A percentile compares a stretch with the other conserved stretches of the same genome.
phyloP scores from a whole-genome alignment of 169 alveolate genomes.

The Fabrea salina region DNA sequence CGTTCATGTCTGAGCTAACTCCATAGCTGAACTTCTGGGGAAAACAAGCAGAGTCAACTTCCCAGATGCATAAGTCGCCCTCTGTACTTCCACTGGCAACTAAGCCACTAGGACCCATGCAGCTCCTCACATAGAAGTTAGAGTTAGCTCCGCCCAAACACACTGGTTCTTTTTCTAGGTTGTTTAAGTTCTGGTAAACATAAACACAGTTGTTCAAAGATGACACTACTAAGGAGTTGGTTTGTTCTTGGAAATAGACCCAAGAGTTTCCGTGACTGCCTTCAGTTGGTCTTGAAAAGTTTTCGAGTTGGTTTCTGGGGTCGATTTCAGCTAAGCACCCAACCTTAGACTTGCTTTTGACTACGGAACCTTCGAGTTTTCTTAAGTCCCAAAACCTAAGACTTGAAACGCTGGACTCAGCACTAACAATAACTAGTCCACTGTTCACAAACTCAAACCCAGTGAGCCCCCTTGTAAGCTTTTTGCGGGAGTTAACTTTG shows the following conservation, averaged over 20 bases:
- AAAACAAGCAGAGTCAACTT: neutral
- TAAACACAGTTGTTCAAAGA: neutral
- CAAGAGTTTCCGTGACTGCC: neutral
- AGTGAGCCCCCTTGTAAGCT: neutral
- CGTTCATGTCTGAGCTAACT: neutral
- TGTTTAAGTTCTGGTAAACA: neutral
- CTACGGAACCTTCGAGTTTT: neutral
- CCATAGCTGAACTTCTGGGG: neutral
- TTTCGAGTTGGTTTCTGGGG: neutral
- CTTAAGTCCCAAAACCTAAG: conserved; percentile 4
- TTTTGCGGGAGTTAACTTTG: neutral
- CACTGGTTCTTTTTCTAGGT: neutral
- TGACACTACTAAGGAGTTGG: conserved; percentile 3
- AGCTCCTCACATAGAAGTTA: neutral
- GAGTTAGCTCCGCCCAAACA: neutral
- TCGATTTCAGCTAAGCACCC: neutral
- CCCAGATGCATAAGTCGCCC: neutral
- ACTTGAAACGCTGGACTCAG: neutral
- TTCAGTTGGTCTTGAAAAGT: neutral
- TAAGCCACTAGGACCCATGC: neutral
- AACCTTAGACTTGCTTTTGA: neutral
- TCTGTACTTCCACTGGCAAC: conserved; percentile 1
- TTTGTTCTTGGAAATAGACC: too few relatives aligned
- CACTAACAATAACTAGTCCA: neutral
- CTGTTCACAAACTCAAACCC: neutral